Base-by-base conservation (phyloP, 768 basidiomycete species). In the Mycena olivaceomarginata region DNA sequence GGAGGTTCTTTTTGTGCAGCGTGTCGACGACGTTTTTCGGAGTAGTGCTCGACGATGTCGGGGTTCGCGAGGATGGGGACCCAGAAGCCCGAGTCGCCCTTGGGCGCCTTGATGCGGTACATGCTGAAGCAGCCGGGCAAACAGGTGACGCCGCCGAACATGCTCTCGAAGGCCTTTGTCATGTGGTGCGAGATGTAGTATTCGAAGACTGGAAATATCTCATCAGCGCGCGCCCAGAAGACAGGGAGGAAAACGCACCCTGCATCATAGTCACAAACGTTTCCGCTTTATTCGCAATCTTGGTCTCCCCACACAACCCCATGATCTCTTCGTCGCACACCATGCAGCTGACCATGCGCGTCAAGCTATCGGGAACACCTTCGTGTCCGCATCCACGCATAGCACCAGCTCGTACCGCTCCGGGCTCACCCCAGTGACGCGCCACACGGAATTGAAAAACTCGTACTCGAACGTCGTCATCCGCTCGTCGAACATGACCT, bases 181-280 rank as follows among this genome's bases (percentile, higher is more conserved):
- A 98, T 92, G 85, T 99, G 98, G 84, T 99, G 98, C 11, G 98
- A 99, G 87, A 99, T 98, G 89, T 99, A 99, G 86, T 99, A 99
- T 86, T 99, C 98, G 85, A 99, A 99, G 72, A 99, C 98, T 99
- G 80, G 9, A 31, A 31, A 3, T 9, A 3, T 22, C 4, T n/a
- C 18, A 72, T 13, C 39, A 8, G 57, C 60, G 40, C 63, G 3
- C 46, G 2, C 43, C 65, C 22, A 25, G 12, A 20, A 18, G 48
- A 39, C 25, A 67, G 46, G 41, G 72, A 64, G n/a, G 20, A 57
- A 45, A 60, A 87, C 95, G 62, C 72, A 98, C 98, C 98, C 91
- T 99, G 98, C 87, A 99, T 99, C 98, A 99, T 99, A 18, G 98
- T 99, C 59, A 99, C 98, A 89, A 98, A 99, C 13, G 97, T 97